These are phyloP conservation scores for Suillus discolor DNA, from an alignment of 768 basidiomycete genomes.

Conservation along the genomic window DNA sequence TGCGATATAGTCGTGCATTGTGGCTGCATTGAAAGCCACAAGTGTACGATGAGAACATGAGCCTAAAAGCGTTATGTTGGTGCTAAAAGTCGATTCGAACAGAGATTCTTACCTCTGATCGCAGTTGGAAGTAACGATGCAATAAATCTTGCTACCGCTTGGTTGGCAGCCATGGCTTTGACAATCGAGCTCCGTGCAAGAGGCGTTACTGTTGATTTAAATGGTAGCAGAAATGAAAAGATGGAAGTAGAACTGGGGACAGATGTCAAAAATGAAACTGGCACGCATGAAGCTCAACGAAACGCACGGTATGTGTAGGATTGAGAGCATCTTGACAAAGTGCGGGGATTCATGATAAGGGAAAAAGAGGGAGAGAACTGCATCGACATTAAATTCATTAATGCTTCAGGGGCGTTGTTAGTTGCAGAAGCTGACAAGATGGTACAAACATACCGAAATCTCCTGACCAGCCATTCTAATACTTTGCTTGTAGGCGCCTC, in stretches of 20 bases:
- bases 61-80: conserved; percentile 20
- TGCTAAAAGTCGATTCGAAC: neutral
- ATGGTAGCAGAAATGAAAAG: conserved; percentile 72
- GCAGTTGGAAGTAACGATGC: conserved; percentile 63
- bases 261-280: conserved; percentile 8
- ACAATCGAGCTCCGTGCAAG: conserved; percentile 75
- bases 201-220: conserved; percentile 75
- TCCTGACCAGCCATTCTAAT: conserved; percentile 91
- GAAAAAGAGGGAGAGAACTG: conserved; percentile 77
- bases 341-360: conserved; percentile 96
- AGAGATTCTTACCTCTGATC: conserved; percentile 41
- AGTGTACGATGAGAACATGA: conserved; percentile 65
- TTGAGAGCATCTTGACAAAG: conserved; percentile 90
- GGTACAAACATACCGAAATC: conserved; percentile 70
- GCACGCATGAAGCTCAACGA: neutral
- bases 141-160: conserved; percentile 74
- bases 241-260: conserved; percentile 53
- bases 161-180: conserved; percentile 71
- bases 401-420: conserved; percentile 52
- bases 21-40: conserved; percentile 80
- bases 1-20: conserved; percentile 78
- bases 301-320: conserved; percentile 74
- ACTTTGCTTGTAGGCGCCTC: conserved; percentile 81
- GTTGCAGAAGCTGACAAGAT: neutral
- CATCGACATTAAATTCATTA: conserved; percentile 89